phyloP scores from a whole-genome alignment of 2,329 filamentous ascomycete genomes.

The Verticillium longisporum region DNA sequence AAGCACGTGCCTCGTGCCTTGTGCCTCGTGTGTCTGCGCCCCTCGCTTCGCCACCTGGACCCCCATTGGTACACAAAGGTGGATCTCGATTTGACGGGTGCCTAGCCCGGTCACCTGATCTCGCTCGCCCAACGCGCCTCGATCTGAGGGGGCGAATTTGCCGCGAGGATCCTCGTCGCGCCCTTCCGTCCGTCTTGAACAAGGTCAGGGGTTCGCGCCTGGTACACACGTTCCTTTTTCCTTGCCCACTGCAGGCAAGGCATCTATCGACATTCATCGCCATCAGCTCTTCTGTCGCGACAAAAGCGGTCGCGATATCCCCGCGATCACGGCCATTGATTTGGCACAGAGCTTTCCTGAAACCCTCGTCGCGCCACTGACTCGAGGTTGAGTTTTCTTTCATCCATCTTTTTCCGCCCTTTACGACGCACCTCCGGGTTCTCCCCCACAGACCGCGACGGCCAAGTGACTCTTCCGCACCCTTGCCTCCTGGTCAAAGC shows the following conservation, averaged over 20 bases:
- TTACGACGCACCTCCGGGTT: neutral
- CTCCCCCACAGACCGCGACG: neutral
- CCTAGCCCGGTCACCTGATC: conserved; percentile 3
- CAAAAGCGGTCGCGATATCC: neutral
- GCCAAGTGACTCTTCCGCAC: neutral
- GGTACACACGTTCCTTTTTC: neutral
- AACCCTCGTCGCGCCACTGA: neutral
- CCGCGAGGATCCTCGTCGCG: neutral
- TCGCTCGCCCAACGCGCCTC: conserved; percentile 3
- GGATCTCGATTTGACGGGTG: neutral
- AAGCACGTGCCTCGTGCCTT: neutral
- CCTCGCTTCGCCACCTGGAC: neutral
- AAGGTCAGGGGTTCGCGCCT: neutral
- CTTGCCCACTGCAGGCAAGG: neutral
- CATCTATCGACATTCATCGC: neutral
- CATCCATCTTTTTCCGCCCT: neutral
- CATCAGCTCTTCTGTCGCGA: neutral
- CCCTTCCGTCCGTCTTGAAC: neutral
- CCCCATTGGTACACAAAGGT: neutral
- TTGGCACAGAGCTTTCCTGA: neutral
- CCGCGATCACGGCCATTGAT: neutral
- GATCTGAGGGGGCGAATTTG: neutral
- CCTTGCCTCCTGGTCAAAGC: neutral
- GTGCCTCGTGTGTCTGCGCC: neutral
- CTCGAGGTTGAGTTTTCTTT: neutral